Base-by-base conservation (phyloP, 331 rosid genomes). In the Phaseolus coccineus region DNA sequence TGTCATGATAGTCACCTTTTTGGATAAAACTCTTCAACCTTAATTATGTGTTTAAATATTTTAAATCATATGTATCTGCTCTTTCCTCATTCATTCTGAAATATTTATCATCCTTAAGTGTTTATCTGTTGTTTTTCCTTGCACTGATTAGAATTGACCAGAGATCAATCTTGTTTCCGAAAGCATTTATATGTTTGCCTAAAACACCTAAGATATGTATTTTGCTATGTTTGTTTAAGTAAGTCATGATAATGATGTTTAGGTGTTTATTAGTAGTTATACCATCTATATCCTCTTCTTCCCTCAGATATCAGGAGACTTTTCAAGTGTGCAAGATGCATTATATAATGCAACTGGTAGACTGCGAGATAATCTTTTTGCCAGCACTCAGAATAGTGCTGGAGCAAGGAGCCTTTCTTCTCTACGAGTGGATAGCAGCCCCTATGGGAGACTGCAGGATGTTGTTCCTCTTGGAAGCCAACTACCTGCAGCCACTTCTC, bases 281-380 rank as follows among this genome's bases (percentile, higher is more conserved):
- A 16, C 3, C 57, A 80, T 55, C 40, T 63, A 10, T 56, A 8
- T 77, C 67, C 69, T 59, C 35, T 61, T 64, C 77, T 70, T 51
- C 47, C 75, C 75, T 80, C 94, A 96, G 99, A 90, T 96, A 84
- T 89, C 93, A 37, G 99, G 99, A 48, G 91, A 90, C 74, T 90
- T 90, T 87, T 77, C 96, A 51, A 90, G 83, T 72, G 99, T 96
- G 81, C 99, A 91, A 90, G 99, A 96, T 83, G 99, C 99, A 44
- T 86, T 93, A 72, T 96, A 93, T 86, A 89, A 91, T 84, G 89
- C 88, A 73, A 96, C 97, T 78, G 97, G 99, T 77, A 92, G 97
- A 83, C 80, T 96, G 76, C 90, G 99, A 75, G 97, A 96, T 79
- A 90, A 96, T 85, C 80, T 93, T 71, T 87, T 96, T 74, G 76